Percentiles rank a stretch among this genome's conserved stretches.
These are phyloP conservation scores for Biscogniauxia marginata DNA, from an alignment of 2,329 filamentous ascomycete genomes.

Conservation along the genomic window DNA sequence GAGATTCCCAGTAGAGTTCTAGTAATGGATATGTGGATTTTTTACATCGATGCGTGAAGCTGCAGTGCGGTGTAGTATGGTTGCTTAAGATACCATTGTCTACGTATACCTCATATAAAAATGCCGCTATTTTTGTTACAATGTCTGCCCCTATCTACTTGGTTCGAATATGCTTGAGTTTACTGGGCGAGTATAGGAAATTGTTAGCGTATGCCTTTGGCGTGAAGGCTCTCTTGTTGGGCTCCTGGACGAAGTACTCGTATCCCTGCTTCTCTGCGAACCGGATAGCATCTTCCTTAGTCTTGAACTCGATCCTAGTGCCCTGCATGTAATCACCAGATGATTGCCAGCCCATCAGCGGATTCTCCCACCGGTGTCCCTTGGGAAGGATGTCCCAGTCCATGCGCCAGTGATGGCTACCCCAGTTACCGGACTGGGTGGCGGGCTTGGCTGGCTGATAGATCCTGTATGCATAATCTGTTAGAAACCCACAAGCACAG, in stretches of 20 bases:
- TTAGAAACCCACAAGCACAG: constrained; percentile 3
- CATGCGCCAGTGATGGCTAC: constrained; percentile 87
- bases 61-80: neutral
- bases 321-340: constrained; percentile 94
- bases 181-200: constrained; percentile 80
- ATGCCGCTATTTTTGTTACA: constrained; percentile 2
- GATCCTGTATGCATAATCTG: constrained; percentile 59
- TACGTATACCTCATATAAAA: constrained; percentile 19
- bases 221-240: constrained; percentile 79
- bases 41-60: too few relatives aligned
- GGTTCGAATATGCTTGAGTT: constrained; percentile 83
- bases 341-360: constrained; percentile 97
- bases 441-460: constrained; percentile 91
- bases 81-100: constrained; percentile 15
- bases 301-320: constrained; percentile 84
- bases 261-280: constrained; percentile 99
- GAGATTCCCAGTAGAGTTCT: neutral
- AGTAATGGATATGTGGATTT: neutral
- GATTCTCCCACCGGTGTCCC: constrained; percentile 98
- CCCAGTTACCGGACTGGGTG: constrained; percentile 90
- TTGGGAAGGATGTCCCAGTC: constrained; percentile 94
- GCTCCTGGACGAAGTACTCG: constrained; percentile 98
- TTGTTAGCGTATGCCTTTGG: constrained; percentile 98
- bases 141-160: constrained; percentile 55
- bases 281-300: constrained; percentile 88